Conservation (phyloP, 2,329 filamentous ascomycete species). For the Cytospora paraplurivora region DNA sequence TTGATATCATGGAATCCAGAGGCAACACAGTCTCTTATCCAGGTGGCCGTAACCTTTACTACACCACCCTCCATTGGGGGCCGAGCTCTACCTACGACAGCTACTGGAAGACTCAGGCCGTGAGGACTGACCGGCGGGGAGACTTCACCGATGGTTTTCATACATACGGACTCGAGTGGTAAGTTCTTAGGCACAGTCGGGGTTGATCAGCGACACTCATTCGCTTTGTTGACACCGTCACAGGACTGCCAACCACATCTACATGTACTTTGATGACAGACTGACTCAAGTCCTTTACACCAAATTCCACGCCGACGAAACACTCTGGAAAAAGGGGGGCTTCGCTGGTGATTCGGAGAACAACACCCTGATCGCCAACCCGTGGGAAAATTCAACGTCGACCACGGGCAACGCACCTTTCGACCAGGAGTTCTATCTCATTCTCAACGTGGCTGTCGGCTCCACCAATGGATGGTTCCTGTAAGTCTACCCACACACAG, state of each 20-base stretch:
- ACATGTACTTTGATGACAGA: slow-evolving; percentile 53
- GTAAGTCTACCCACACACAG: slow-evolving; percentile 33
- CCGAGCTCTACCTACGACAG: slow-evolving; percentile 35
- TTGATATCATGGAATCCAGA: slow-evolving; percentile 54
- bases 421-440: slow-evolving; percentile 54
- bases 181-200: not conserved
- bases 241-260: slow-evolving; percentile 50
- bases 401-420: slow-evolving; percentile 50
- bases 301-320: slow-evolving; percentile 38
- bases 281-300: slow-evolving; percentile 44
- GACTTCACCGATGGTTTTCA: slow-evolving; percentile 48
- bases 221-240: not conserved
- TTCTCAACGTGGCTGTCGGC: slow-evolving; percentile 55
- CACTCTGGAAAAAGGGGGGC: slow-evolving; percentile 46
- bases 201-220: not conserved
- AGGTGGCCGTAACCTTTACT: slow-evolving; percentile 48
- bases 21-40: slow-evolving; percentile 47
- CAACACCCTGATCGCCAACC: slow-evolving; percentile 44
- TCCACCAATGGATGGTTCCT: slow-evolving; percentile 51
- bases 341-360: slow-evolving; percentile 47
- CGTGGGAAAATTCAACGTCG: slow-evolving; percentile 45
- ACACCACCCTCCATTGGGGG: slow-evolving; percentile 52
- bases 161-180: slow-evolving; percentile 57
- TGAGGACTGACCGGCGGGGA: slow-evolving; percentile 39
- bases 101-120: slow-evolving; percentile 41